These are phyloP conservation scores for Eimeria sp. DNA, from an alignment of 169 alveolate genomes.

Conservation along the genomic window DNA sequence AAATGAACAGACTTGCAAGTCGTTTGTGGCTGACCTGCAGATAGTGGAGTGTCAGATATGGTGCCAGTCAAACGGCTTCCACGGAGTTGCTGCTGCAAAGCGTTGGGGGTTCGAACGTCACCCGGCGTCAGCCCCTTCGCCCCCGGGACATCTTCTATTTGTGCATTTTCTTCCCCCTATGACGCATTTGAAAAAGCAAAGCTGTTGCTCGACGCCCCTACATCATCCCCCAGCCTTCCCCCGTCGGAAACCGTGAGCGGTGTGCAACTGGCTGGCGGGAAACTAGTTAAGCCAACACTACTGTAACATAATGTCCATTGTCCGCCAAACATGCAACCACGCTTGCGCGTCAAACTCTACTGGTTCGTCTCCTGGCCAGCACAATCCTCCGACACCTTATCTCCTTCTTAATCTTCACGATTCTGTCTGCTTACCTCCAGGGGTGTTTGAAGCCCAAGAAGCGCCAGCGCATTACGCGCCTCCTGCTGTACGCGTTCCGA, in stretches of 20 bases:
- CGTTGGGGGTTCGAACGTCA: constrained; percentile 69
- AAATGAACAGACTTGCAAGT: neutral
- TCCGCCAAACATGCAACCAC: neutral
- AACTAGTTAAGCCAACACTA: neutral
- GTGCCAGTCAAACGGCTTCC: constrained; percentile 75
- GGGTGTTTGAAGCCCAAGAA: constrained; percentile 53
- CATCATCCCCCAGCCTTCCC: neutral
- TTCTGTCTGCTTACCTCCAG: constrained; percentile 44
- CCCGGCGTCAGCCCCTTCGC: constrained; percentile 52
- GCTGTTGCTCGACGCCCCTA: neutral
- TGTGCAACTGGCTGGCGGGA: neutral
- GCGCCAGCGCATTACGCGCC: constrained; percentile 73
- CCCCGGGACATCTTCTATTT: constrained; percentile 47
- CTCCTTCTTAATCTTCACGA: neutral
- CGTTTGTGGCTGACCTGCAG: constrained; percentile 35
- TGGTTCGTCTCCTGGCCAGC: neutral
- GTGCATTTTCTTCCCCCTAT: constrained; percentile 64
- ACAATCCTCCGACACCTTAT: neutral
- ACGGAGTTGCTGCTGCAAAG: constrained; percentile 66
- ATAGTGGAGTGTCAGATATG: constrained; percentile 59
- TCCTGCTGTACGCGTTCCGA: constrained; percentile 75
- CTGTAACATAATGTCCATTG: neutral
- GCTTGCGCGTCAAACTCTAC: neutral
- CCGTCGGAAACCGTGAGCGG: neutral
- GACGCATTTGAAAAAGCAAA: neutral